Base-by-base conservation (phyloP, 768 basidiomycete species). In the Russula virescens region DNA sequence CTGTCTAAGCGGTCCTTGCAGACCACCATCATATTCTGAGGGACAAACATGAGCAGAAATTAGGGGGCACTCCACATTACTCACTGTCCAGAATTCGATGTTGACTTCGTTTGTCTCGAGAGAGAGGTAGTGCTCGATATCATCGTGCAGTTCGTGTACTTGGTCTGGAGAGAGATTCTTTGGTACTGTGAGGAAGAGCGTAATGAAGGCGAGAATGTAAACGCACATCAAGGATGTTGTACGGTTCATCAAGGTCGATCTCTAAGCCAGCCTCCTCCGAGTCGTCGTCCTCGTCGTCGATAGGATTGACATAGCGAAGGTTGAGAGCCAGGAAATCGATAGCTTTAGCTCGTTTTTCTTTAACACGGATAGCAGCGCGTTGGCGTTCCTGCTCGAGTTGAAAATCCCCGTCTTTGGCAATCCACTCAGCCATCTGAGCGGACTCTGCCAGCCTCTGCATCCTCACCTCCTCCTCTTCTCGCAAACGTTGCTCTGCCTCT, bases 221-320 rank as follows among this genome's bases (percentile, higher is more conserved):
- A 78, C 89, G 65, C 72, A 94, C 95, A 66, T 97, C 93, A 66
- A 98, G 88, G 67, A 99, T 98, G 69, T 90, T 91, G 77, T 98
- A 99, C 1, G 97, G 97, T 71, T 99, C 97, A 67, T 99, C 97
- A 49, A 98, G 81, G 72, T 99, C 97, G 69, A 98, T 97, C 74
- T 99, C 97, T 55, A 99, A 80, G 28, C 93, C 94, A 49, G 88
- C 84, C 61, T 92, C 92, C 25, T 94, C 94, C 42, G 78, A 75
- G 53, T 83, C 81, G 9, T 84, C 85, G 3, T 89, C 86, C n/a
- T 86, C 82, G 35, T 87, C 82, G 18, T 76, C 77, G 28, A 82
- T 79, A 23, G 84, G 86, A 70, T 88, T 86, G 34, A 93, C 90
- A 75, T 98, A 98, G 65, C 92, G 88, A 63, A 99, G 81, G 73